Evolutionary conservation across 768 basidiomycete genomes (phyloP).

Genomic region (Suillus luteus): DNA sequence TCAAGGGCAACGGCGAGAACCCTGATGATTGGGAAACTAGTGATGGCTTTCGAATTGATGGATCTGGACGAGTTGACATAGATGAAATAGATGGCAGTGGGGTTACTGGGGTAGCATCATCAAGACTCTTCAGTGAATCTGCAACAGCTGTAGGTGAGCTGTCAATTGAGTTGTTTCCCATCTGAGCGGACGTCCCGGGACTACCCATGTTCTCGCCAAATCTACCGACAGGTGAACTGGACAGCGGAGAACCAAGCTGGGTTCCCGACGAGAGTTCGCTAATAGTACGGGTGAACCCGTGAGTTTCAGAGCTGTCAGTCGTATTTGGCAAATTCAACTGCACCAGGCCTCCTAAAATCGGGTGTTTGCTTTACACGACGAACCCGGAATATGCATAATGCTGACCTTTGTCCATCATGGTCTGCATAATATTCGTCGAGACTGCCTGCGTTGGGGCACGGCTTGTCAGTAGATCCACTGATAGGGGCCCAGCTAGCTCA

Average conservation of each 20-base stretch:
- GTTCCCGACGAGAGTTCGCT: constrained; percentile 44
- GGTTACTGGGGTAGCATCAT: constrained; percentile 1
- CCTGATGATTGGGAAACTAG: constrained; percentile 8
- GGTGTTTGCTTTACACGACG: not conserved
- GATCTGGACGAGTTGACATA: constrained; percentile 10
- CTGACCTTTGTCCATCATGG: constrained; percentile 65
- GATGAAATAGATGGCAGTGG: constrained; percentile 10
- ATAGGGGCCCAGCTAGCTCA: constrained; percentile 30
- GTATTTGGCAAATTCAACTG: constrained; percentile 51
- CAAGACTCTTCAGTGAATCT: constrained; percentile 10
- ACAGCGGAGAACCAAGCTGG: constrained; percentile 28
- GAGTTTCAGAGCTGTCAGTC: constrained; percentile 32
- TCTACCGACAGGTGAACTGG: constrained; percentile 9
- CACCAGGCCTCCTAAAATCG: constrained; percentile 51
- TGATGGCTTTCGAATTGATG: constrained; percentile 3
- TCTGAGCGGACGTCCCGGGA: not conserved
- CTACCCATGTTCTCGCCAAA: constrained; percentile 4
- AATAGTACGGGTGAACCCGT: constrained; percentile 44
- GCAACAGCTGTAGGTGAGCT: constrained; percentile 11
- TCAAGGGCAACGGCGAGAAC: constrained; percentile 13
- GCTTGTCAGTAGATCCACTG: constrained; percentile 25
- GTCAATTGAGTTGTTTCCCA: constrained; percentile 8
- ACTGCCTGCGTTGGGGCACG: constrained; percentile 15
- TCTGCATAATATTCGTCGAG: constrained; percentile 51
- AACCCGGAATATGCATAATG: constrained; percentile 5